Base-by-base conservation (phyloP, 306 rosid genomes). In the Heteromeles arbutifolia region DNA sequence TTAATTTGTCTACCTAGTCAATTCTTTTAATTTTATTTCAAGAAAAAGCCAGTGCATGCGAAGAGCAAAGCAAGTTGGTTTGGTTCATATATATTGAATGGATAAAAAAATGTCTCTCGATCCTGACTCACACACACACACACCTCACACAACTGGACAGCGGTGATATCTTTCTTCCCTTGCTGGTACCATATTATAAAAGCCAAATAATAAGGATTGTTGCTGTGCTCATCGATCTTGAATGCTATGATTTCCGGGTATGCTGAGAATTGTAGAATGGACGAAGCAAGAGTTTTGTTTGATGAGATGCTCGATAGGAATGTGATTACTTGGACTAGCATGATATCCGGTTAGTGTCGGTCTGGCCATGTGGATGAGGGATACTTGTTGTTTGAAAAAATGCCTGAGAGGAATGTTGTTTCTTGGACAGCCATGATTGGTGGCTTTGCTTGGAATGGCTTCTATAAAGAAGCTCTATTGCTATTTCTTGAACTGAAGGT, bases 341-440 rank as follows among this genome's bases (percentile, higher is more conserved):
- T 92, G 90, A 72, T 92, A 62, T 76, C 96, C 24, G 97, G 96
- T 78, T 87, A 87, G 70, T 90, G 93, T 80, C 84, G 90, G 74
- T 80, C 52, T 22, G 91, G 92, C 4, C 34, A 84, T 31, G 82
- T 90, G 57, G 88, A 83, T n/a, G 88, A 73, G 67, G 97, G 84
- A 74, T 87, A 72, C 74, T 31, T 58, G 48, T 81, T 90, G 67
- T 92, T 90, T 71, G 34, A 8, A 71, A 80, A 39, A 56, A 88
- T 87, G 93, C 91, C 90, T 1, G 91, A 83, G 81, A 85, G 80
- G 79, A 92, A 92, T 77, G 80, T 90, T 58, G 86, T 92, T 76
- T 85, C 97, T 76, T 90, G 93, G 96, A 90, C 96, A 8, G 93
- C 96, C 63, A 92, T 92, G 97, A 88, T 92, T 70, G 85, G 93